phyloP scores from a whole-genome alignment of 192 early-diverging fungal species.

The Backusella morwellensis region DNA sequence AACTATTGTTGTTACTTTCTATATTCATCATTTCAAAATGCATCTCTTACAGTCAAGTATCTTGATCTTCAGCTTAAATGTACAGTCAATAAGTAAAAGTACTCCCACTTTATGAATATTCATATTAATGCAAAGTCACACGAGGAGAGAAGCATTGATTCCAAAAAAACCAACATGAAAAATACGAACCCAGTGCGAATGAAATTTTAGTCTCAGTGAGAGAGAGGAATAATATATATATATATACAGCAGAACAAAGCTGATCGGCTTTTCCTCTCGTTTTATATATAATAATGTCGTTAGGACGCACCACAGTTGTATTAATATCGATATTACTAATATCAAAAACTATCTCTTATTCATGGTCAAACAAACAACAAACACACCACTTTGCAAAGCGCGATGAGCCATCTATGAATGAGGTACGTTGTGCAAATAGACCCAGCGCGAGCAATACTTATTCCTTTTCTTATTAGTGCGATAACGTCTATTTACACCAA shows the following conservation, averaged over 20 bases:
- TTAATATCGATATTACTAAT: conserved; percentile 7
- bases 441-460: not conserved
- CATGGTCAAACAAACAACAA: conserved; percentile 9
- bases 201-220: not conserved
- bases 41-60: too few species aligned
- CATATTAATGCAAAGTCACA: not conserved
- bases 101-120: too few species aligned
- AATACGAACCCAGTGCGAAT: conserved; percentile 3
- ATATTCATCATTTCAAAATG: too few species aligned
- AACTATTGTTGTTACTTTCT: too few species aligned
- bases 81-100: too few species aligned
- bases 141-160: not conserved
- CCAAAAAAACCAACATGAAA: not conserved
- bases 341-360: conserved; percentile 9
- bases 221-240: too few species aligned
- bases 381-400: conserved; percentile 4
- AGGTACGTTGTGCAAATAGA: not conserved
- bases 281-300: conserved; percentile 3
- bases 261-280: not conserved
- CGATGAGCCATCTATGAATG: not conserved
- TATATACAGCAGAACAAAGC: not conserved
- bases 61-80: too few species aligned
- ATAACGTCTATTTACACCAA: conserved; percentile 48
- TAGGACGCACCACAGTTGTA: conserved; percentile 15
- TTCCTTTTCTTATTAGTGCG: conserved; percentile 30